Evolutionary conservation across 306 rosid species (phyloP).

Genomic region (Corylus americana): DNA sequence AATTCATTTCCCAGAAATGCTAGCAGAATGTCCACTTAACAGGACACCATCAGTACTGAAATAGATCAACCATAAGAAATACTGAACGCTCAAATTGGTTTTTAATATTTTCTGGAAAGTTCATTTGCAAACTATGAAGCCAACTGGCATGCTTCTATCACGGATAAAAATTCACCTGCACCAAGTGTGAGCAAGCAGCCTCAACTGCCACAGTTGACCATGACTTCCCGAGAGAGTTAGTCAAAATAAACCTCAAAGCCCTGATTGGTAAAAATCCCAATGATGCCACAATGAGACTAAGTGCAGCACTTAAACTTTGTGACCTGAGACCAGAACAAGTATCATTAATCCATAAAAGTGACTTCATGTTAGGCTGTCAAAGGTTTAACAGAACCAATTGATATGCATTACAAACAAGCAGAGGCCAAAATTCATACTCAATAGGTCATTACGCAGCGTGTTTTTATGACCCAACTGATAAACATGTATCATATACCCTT

Average conservation of each 20-base stretch:
- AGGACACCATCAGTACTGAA: background rate
- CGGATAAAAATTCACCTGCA: conserved; percentile 53
- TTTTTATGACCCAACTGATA: background rate
- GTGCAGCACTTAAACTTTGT: conserved; percentile 41
- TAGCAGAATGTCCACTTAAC: background rate
- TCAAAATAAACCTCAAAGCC: conserved; percentile 55
- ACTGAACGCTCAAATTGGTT: background rate
- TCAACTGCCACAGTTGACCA: conserved; percentile 82
- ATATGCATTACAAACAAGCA: conserved; percentile 13
- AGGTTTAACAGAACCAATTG: background rate
- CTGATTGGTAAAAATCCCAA: conserved; percentile 64
- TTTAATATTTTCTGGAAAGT: background rate
- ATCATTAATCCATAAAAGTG: conserved; percentile 26
- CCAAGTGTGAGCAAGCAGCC: conserved; percentile 80
- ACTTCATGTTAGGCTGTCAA: conserved; percentile 16
- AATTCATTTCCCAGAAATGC: background rate
- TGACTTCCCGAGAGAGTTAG: conserved; percentile 59
- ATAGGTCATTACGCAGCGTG: background rate
- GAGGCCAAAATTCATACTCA: conserved; percentile 19
- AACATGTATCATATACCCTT: background rate
- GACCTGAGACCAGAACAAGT: conserved; percentile 55
- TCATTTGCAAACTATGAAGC: background rate
- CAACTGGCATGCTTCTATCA: conserved; percentile 1
- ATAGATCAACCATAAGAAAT: background rate
- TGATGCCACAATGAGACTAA: conserved; percentile 51